A percentile compares a stretch with the other conserved stretches of the same genome.
Evolutionary conservation across 169 alveolate species (phyloP).

Genomic region (Theileria equi): DNA sequence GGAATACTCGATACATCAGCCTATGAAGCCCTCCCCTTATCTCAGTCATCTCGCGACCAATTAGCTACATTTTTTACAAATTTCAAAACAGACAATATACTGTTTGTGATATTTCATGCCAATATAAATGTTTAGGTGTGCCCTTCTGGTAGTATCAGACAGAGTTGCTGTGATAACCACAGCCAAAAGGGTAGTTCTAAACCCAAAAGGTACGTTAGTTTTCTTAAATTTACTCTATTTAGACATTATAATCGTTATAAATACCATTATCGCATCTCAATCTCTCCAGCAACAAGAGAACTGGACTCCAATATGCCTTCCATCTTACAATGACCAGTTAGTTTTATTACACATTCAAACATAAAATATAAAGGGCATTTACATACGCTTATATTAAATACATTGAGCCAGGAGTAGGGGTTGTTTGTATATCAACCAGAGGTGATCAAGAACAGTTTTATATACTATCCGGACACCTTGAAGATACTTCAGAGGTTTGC

Average conservation of each 20-base stretch:
- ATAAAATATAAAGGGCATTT: conserved; percentile 45
- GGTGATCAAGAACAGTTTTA: conserved; percentile 64
- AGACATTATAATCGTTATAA: conserved; percentile 81
- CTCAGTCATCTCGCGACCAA: conserved; percentile 33
- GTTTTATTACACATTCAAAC: neutral
- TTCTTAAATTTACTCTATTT: neutral
- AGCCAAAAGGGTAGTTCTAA: conserved; percentile 30
- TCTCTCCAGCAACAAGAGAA: conserved; percentile 83
- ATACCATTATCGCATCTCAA: conserved; percentile 81
- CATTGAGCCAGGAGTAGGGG: conserved; percentile 51
- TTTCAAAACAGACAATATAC: conserved; percentile 33
- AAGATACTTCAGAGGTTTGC: conserved; percentile 8
- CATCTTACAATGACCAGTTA: conserved; percentile 67
- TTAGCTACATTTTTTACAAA: conserved; percentile 34
- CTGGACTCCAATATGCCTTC: conserved; percentile 89
- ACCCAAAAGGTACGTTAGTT: conserved; percentile 41
- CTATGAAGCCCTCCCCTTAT: conserved; percentile 63
- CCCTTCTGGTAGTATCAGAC: conserved; percentile 52
- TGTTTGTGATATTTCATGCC: conserved; percentile 5
- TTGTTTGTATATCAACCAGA: conserved; percentile 57
- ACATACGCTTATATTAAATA: conserved; percentile 56
- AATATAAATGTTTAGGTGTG: conserved; percentile 24
- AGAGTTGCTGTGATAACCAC: conserved; percentile 54
- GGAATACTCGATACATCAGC: conserved; percentile 47
- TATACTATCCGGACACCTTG: conserved; percentile 47